phyloP scores from a whole-genome alignment of 2,329 filamentous ascomycete genomes.

The Coccinonectria pachysandricola region DNA sequence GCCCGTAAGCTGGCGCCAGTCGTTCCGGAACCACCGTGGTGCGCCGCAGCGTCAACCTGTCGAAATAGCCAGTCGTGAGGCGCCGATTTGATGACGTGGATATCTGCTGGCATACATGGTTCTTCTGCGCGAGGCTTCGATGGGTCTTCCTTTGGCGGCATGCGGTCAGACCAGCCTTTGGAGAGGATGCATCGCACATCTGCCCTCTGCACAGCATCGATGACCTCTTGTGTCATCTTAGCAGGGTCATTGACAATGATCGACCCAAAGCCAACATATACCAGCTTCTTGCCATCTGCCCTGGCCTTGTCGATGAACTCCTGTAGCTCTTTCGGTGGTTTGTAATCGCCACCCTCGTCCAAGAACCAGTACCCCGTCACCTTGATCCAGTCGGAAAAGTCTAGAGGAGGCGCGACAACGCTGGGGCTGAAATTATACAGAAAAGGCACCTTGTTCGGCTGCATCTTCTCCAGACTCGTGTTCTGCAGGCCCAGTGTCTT shows the following conservation, averaged over 20 bases:
- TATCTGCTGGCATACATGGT: slow-evolving; percentile 63
- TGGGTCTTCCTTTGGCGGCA: slow-evolving; percentile 36
- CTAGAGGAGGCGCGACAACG: slow-evolving; percentile 86
- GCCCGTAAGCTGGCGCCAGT: slow-evolving; percentile 87
- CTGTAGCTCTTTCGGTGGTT: slow-evolving; percentile 63
- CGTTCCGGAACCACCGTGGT: slow-evolving; percentile 90
- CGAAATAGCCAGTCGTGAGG: slow-evolving; percentile 95
- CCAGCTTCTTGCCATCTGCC: slow-evolving; percentile 75
- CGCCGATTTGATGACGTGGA: slow-evolving; percentile 78
- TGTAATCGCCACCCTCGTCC: slow-evolving; percentile 62
- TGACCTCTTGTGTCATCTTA: slow-evolving; percentile 83
- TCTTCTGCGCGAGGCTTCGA: slow-evolving; percentile 45
- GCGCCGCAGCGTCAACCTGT: slow-evolving; percentile 87
- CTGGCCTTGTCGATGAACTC: slow-evolving; percentile 79
- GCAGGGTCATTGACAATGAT: slow-evolving; percentile 87
- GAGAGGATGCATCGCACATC: slow-evolving; percentile 91
- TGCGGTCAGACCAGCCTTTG: slow-evolving; percentile 91
- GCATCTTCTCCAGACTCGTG: slow-evolving; percentile 81
- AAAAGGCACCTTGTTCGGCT: slow-evolving; percentile 95
- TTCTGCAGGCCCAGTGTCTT: slow-evolving; percentile 66
- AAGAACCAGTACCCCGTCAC: slow-evolving; percentile 98
- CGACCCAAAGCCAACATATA: slow-evolving; percentile 94
- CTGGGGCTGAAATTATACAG: slow-evolving; percentile 93
- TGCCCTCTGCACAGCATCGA: slow-evolving; percentile 81
- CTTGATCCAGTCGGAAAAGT: slow-evolving; percentile 96